phyloP scores from a whole-genome alignment of 192 early-diverging fungal species.

The Allomyces macrogynus region DNA sequence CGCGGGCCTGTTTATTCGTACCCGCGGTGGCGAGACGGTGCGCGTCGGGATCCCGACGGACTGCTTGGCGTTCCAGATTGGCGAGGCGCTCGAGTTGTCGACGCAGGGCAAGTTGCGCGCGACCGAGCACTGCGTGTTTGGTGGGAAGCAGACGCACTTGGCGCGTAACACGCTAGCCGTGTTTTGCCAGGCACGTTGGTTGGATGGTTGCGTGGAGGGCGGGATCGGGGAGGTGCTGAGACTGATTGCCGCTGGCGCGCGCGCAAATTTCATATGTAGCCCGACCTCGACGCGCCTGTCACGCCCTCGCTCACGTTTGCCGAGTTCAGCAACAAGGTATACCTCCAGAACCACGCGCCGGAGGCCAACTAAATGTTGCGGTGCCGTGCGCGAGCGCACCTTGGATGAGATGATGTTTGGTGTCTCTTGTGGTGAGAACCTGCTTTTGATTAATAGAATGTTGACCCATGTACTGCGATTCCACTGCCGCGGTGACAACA shows the following conservation, averaged over 20 bases:
- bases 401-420: no score
- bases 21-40: slow-evolving; percentile 19
- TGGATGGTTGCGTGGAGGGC: no score
- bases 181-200: slow-evolving; percentile 30
- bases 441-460: no score
- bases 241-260: no score
- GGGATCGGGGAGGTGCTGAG: no score
- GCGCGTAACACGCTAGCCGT: slow-evolving; percentile 48
- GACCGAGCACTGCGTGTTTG: slow-evolving; percentile 42
- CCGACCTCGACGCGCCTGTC: slow-evolving; percentile 22
- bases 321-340: slow-evolving; percentile 21
- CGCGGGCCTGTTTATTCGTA: slow-evolving; percentile 39
- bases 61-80: slow-evolving; percentile 45
- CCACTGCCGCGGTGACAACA: no score
- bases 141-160: slow-evolving; percentile 12
- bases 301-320: slow-evolving; percentile 18
- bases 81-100: slow-evolving; percentile 35
- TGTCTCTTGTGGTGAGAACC: no score
- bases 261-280: slow-evolving; percentile 7
- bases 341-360: slow-evolving; percentile 6
- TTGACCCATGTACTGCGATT: no score
- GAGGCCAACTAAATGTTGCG: not conserved
- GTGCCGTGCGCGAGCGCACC: no score
- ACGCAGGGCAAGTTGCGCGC: slow-evolving; percentile 28
- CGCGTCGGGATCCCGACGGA: slow-evolving; percentile 34